Conservation (phyloP, 2,329 filamentous ascomycete genomes). For the Aspergillus hortae region DNA sequence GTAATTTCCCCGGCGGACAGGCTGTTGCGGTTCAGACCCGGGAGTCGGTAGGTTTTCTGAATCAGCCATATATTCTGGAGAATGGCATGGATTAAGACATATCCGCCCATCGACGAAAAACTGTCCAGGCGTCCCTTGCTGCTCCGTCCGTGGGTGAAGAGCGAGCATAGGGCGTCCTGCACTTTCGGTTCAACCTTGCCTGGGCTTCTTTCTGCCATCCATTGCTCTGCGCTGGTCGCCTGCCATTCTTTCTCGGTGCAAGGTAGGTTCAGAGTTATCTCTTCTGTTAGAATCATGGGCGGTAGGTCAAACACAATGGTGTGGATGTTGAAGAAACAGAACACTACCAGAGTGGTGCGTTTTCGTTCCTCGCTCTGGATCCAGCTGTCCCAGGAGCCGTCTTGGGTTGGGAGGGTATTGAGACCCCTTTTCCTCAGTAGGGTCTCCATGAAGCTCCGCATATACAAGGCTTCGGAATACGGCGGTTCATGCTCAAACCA, state of each 20-base stretch:
- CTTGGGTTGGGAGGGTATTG: conserved; percentile 24
- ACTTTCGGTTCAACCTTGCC: conserved; percentile 23
- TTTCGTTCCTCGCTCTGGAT: conserved; percentile 28
- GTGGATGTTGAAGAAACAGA: conserved; percentile 34
- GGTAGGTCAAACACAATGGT: conserved; percentile 35
- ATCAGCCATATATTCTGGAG: conserved; percentile 34
- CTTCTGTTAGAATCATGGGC: conserved; percentile 29
- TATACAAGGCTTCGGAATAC: conserved; percentile 25
- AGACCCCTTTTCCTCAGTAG: conserved; percentile 26
- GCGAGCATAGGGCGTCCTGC: conserved; percentile 24
- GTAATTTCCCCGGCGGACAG: conserved; percentile 23
- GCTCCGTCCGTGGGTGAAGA: conserved; percentile 18
- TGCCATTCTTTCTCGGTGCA: conserved; percentile 33
- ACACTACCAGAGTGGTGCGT: conserved; percentile 30
- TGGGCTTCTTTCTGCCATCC: conserved; percentile 23
- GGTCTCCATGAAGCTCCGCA: conserved; percentile 29
- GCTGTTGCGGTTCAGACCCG: conserved; percentile 17
- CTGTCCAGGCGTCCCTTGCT: conserved; percentile 17
- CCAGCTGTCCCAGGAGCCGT: conserved; percentile 33
- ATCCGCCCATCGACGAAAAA: conserved; percentile 31
- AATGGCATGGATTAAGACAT: conserved; percentile 31
- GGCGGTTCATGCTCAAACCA: conserved; percentile 32
- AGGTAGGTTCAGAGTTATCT: conserved; percentile 28
- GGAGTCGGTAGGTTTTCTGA: conserved; percentile 29
- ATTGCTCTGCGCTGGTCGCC: conserved; percentile 18